Conservation (phyloP, 805 yeast species). For the Lipomyces oligophaga region DNA sequence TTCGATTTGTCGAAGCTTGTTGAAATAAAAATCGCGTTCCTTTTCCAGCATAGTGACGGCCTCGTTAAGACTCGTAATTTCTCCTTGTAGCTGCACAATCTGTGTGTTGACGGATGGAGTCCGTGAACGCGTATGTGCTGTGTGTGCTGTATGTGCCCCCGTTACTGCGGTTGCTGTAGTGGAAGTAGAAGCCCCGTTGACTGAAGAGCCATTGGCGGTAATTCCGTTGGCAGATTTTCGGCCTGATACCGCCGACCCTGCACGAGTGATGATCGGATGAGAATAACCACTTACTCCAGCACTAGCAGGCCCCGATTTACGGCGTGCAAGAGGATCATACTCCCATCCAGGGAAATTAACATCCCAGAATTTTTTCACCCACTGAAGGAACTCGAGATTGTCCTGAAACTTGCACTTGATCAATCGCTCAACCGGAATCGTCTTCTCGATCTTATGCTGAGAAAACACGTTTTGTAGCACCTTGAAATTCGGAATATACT, state of each 20-base stretch:
- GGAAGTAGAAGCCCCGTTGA: constrained; percentile 10
- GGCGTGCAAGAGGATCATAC: constrained; percentile 66
- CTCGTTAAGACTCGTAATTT: constrained; percentile 53
- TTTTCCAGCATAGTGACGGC: constrained; percentile 62
- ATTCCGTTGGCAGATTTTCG: constrained; percentile 11
- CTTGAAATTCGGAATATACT: constrained; percentile 75
- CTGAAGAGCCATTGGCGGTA: background rate
- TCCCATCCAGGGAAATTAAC: constrained; percentile 63
- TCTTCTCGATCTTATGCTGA: constrained; percentile 63
- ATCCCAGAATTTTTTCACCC: constrained; percentile 81
- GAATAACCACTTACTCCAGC: constrained; percentile 6
- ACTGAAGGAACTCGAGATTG: constrained; percentile 88
- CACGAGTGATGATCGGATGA: no score
- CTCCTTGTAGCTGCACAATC: constrained; percentile 42
- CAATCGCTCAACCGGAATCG: constrained; percentile 74
- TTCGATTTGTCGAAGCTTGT: constrained; percentile 85
- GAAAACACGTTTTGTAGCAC: constrained; percentile 77
- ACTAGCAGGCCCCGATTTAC: constrained; percentile 38
- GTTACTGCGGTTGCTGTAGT: no score
- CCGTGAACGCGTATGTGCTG: constrained; percentile 19
- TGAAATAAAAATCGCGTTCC: constrained; percentile 87
- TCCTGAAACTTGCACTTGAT: constrained; percentile 90
- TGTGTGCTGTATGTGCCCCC: constrained; percentile 4
- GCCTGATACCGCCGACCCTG: constrained; percentile 19
- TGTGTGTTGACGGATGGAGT: constrained; percentile 25